Conservation (phyloP, 495 filamentous ascomycete species). For the Tuber melanosporum region DNA sequence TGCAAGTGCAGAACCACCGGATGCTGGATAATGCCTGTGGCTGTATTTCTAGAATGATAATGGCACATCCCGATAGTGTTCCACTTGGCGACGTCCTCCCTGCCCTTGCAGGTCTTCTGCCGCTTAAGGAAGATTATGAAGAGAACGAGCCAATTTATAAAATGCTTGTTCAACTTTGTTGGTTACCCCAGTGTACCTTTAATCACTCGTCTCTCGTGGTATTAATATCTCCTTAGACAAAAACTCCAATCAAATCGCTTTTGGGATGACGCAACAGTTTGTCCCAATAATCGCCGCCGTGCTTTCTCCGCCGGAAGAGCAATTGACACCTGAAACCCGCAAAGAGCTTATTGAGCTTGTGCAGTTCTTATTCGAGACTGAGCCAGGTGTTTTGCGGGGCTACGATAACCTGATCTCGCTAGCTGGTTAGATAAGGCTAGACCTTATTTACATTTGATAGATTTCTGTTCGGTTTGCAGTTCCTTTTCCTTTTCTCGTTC, state of each 20-base stretch:
- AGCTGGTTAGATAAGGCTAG: constrained; percentile 7
- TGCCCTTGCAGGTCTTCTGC: constrained; percentile 67
- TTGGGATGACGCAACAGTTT: constrained; percentile 67
- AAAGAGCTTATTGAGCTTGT: constrained; percentile 62
- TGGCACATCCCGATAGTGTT: constrained; percentile 68
- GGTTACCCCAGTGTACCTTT: constrained; percentile 42
- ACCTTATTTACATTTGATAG: not conserved
- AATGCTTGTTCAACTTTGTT: constrained; percentile 81
- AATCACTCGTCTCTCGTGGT: not conserved
- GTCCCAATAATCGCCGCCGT: constrained; percentile 76
- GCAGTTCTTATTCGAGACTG: constrained; percentile 58
- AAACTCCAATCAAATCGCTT: constrained; percentile 62
- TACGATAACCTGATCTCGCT: constrained; percentile 35
- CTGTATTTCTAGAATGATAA: constrained; percentile 86
- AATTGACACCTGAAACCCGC: constrained; percentile 75
- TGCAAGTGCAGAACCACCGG: constrained; percentile 66
- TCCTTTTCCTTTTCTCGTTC: not conserved
- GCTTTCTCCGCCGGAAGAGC: constrained; percentile 68
- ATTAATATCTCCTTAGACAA: constrained; percentile 53
- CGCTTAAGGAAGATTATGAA: constrained; percentile 88
- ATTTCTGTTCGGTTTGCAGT: not conserved
- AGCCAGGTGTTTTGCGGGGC: constrained; percentile 29
- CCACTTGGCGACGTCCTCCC: constrained; percentile 76
- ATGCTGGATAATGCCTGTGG: constrained; percentile 90
- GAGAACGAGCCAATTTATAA: constrained; percentile 90